Evolutionary conservation across 177 flowering plant species (phyloP), one percentile per base, ranked within the genome.

Genomic region (Telopea speciosissima): DNA sequence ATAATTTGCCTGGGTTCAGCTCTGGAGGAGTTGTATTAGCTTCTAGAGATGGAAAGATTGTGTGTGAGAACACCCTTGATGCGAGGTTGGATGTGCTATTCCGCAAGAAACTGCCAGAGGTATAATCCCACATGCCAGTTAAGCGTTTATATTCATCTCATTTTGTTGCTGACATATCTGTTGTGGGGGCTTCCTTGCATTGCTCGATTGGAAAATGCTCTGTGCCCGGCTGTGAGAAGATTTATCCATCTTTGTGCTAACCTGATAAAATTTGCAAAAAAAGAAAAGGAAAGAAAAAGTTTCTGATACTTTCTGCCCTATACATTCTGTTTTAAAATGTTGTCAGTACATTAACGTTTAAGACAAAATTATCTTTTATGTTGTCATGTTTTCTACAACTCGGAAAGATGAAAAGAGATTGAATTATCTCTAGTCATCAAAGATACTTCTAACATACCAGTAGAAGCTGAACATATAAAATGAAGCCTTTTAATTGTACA

Each of bases 1-100:
- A 25, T 11, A 25, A 26, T 62, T 24, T 26, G 23, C 36, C 65
- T 26, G 36, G 31, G 16, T 63, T 28, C 9, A 63, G 66, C 66
- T 63, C 66, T 63, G 66, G 66, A 63, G 66, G 66, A 28, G 66
- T 63, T 4, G 66, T 63, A 40, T 63, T 63, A 40, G 66, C 66
- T 28, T 63, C 66, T 63, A 26, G 66, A 26, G 66, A 63, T 63
- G 66, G 66, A 40, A 63, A 63, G 66, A 63, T 63, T 63, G 66
- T 63, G 17, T 63, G 66, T 13, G 66, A 63, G 42, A 63, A 63
- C 42, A 63, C 66, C 22, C 66, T 63, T 28, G 66, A 63, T 63
- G 66, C 66, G 21, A 63, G 66, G 23, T 63, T 63, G 66, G 66
- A 63, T 63, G 66, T 63, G 25, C n/a, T 63, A 19, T 63, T 63